phyloP scores from a whole-genome alignment of 2,329 filamentous ascomycete species.

The Colletotrichum sp. region DNA sequence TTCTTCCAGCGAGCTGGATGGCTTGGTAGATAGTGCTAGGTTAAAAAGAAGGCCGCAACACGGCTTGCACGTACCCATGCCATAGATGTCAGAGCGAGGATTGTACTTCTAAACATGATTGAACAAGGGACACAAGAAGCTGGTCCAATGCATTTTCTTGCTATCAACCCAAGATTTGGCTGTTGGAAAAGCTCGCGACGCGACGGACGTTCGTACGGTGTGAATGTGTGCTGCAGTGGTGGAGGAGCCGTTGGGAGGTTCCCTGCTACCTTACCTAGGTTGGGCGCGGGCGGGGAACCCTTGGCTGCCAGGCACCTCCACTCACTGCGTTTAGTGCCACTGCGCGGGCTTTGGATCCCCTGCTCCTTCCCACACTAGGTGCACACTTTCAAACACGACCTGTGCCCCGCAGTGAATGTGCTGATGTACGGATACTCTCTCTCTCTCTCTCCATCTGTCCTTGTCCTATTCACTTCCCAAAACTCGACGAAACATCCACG shows the following conservation, averaged over 20 bases:
- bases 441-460: background rate
- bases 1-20: background rate
- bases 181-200: background rate
- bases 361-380: background rate
- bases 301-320: background rate
- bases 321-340: background rate
- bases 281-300: background rate
- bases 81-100: background rate
- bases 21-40: background rate
- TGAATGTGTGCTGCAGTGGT: background rate
- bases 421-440: background rate
- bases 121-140: background rate
- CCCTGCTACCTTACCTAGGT: background rate
- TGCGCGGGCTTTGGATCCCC: background rate
- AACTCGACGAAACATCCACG: background rate
- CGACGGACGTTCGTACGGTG: background rate
- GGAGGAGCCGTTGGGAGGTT: background rate
- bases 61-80: background rate
- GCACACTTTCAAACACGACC: background rate
- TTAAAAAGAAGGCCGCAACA: background rate
- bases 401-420: slow-evolving; percentile 15
- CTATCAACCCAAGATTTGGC: background rate
- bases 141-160: background rate
- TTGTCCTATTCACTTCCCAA: background rate
- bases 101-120: background rate